Evolutionary conservation across 208 protist genomes (phyloP).

Genomic region (Vickermania ingenoplastis): DNA sequence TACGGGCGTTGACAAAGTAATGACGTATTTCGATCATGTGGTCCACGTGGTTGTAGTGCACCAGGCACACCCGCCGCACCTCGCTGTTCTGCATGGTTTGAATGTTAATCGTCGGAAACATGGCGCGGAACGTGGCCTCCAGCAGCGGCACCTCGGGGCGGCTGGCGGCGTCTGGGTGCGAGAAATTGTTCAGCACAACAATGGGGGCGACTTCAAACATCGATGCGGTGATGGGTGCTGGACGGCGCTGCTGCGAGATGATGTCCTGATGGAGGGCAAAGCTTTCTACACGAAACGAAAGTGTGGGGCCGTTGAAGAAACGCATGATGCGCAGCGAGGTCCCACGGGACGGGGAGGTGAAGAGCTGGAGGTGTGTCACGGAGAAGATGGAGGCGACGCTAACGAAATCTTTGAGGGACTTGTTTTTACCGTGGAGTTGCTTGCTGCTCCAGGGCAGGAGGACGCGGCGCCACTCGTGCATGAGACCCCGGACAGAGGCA

Average conservation of each 20-base stretch:
- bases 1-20: slow-evolving; percentile 78
- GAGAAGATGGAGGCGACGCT: slow-evolving; percentile 70
- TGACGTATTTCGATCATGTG: slow-evolving; percentile 84
- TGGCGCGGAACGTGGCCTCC: slow-evolving; percentile 74
- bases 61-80: slow-evolving; percentile 78
- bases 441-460: slow-evolving; percentile 88
- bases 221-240: slow-evolving; percentile 31
- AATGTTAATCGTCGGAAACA: slow-evolving; percentile 79
- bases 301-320: slow-evolving; percentile 84
- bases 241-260: slow-evolving; percentile 58
- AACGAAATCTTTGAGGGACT: slow-evolving; percentile 84
- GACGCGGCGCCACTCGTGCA: slow-evolving; percentile 87
- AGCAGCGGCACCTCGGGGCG: slow-evolving; percentile 72
- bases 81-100: slow-evolving; percentile 68
- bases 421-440: slow-evolving; percentile 83
- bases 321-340: slow-evolving; percentile 86
- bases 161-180: slow-evolving; percentile 42
- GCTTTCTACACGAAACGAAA: slow-evolving; percentile 80
- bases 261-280: slow-evolving; percentile 84
- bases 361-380: slow-evolving; percentile 81
- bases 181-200: slow-evolving; percentile 90
- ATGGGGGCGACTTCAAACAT: slow-evolving; percentile 83
- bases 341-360: slow-evolving; percentile 72
- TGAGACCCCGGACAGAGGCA: slow-evolving; percentile 59
- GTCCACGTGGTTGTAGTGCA: slow-evolving; percentile 84